Conservation (phyloP, 176 grass and related monocot genomes). For the Avena atlantica region DNA sequence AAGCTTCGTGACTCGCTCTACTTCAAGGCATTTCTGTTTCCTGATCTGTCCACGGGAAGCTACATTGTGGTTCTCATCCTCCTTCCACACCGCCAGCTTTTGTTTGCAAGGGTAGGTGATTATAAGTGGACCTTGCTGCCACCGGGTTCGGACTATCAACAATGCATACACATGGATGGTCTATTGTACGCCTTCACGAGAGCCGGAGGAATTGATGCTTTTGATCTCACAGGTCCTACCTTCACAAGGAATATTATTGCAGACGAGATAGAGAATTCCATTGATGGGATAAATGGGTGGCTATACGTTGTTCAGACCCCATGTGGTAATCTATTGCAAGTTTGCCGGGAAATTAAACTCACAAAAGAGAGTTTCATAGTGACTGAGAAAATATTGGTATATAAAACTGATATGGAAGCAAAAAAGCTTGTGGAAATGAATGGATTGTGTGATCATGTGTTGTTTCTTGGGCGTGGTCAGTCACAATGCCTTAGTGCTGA, state of each 20-base stretch:
- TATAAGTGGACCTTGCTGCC: too few relatives aligned
- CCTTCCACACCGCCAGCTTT: background rate
- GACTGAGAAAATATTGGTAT: background rate
- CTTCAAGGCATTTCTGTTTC: constrained; percentile 21
- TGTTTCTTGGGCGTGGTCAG: constrained; percentile 7
- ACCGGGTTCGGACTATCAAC: too few relatives aligned
- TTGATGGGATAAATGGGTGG: too few relatives aligned
- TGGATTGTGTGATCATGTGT: background rate
- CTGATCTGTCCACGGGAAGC: background rate
- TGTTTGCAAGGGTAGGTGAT: too few relatives aligned
- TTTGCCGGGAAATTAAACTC: background rate
- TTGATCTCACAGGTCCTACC: background rate
- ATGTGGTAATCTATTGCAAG: constrained; percentile 34
- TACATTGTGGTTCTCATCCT: constrained; percentile 26
- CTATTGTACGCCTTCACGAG: background rate
- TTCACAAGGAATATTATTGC: background rate
- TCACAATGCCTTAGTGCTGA: background rate
- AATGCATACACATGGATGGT: background rate
- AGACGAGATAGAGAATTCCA: background rate
- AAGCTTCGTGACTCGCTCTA: background rate
- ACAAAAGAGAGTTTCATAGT: background rate
- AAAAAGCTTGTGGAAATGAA: constrained; percentile 20
- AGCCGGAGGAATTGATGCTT: background rate
- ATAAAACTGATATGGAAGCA: background rate
- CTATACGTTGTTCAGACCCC: constrained; percentile 13